Evolutionary conservation across 441 rosid species (phyloP).

Genomic region (Populus trichocarpa): DNA sequence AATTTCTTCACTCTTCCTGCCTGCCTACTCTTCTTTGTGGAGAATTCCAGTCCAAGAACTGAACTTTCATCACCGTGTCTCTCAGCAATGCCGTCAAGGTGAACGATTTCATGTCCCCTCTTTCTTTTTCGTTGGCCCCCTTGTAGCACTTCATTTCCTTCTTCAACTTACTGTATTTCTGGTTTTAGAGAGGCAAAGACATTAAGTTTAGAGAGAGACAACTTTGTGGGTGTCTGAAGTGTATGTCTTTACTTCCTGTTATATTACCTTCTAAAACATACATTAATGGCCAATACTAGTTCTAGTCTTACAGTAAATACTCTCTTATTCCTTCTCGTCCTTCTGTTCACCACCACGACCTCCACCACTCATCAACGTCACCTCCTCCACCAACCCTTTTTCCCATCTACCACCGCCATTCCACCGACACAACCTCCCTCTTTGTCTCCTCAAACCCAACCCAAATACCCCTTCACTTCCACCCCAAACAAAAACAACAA

Average conservation of each 20-base stretch:
- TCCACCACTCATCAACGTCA: constrained; percentile 36
- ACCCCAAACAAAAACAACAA: constrained; percentile 20
- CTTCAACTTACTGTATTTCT: neutral
- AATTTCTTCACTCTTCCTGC: neutral
- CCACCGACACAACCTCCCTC: constrained; percentile 39
- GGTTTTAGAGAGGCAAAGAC: neutral
- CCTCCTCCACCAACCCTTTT: constrained; percentile 41
- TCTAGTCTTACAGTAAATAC: neutral
- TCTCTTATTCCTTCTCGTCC: constrained; percentile 9
- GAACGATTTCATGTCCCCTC: neutral
- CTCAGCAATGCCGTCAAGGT: neutral
- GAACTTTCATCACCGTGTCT: neutral
- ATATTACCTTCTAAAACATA: neutral
- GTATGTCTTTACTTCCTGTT: neutral
- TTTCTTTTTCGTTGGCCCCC: neutral
- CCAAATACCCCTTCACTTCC: constrained; percentile 51
- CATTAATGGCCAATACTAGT: neutral
- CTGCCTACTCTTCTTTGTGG: neutral
- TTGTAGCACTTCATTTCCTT: neutral
- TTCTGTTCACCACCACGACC: constrained; percentile 25
- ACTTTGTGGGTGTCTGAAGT: neutral
- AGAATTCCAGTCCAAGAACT: neutral
- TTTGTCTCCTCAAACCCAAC: constrained; percentile 31
- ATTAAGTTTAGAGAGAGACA: constrained; percentile 1
- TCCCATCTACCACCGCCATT: constrained; percentile 29